Percentiles rank a stretch among this genome's conserved stretches.
Conservation (phyloP, 176 grass and related monocot species). For the Oryza rufipogon region DNA sequence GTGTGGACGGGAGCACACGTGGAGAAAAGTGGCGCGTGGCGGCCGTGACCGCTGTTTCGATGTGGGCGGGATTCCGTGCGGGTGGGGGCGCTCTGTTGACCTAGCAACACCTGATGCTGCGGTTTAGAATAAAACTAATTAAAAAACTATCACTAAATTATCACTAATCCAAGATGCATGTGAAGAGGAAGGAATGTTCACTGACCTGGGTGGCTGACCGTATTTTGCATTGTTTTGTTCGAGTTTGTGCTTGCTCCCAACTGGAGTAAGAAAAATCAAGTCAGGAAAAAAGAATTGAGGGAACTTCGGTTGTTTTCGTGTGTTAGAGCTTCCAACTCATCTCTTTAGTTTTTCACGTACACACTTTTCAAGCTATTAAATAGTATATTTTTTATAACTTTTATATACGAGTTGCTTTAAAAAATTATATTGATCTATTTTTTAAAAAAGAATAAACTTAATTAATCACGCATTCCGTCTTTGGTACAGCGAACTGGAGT, state of each 20-base stretch:
- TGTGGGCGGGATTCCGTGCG: conserved; percentile 39
- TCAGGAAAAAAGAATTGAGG: neutral
- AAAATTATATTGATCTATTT: too few species aligned
- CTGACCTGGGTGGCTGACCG: too few species aligned
- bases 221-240: neutral
- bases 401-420: too few species aligned
- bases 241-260: too few species aligned
- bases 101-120: neutral
- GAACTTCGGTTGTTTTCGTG: neutral
- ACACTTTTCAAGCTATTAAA: too few species aligned
- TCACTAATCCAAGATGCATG: neutral
- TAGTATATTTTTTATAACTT: too few species aligned
- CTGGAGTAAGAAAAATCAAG: neutral
- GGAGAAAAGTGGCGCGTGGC: conserved; percentile 45
- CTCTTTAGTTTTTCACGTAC: too few species aligned
- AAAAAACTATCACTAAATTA: neutral
- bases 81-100: conserved; percentile 44
- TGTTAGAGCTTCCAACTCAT: too few species aligned
- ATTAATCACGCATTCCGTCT: too few species aligned
- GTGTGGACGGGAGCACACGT: conserved; percentile 17
- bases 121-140: neutral
- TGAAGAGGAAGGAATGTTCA: neutral
- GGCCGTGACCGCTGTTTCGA: conserved; percentile 22
- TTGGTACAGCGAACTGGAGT: too few species aligned
- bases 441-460: too few species aligned